Evolutionary conservation across 1,139 yeast genomes (phyloP).

Genomic region (Scheffersomyces insectosa): DNA sequence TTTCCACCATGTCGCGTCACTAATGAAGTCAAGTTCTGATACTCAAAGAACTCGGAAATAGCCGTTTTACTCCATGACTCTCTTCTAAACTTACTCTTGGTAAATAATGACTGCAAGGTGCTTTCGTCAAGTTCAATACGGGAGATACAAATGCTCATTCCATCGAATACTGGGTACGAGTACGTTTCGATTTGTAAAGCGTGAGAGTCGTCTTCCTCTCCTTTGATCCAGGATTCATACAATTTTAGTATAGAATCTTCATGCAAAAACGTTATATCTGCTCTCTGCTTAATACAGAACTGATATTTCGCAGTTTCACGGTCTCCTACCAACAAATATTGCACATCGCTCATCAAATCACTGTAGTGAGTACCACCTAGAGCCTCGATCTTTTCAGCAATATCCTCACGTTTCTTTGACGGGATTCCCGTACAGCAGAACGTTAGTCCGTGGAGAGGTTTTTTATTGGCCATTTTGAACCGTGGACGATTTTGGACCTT

Average conservation of each 20-base stretch:
- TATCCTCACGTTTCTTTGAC: constrained; percentile 26
- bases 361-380: constrained; percentile 66
- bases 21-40: constrained; percentile 25
- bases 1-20: constrained; percentile 59
- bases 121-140: constrained; percentile 37
- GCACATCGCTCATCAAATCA: constrained; percentile 69
- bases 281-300: constrained; percentile 59
- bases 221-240: constrained; percentile 55
- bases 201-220: constrained; percentile 35
- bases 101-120: constrained; percentile 9
- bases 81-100: constrained; percentile 11
- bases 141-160: constrained; percentile 52
- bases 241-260: constrained; percentile 47
- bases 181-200: constrained; percentile 20
- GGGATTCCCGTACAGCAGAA: constrained; percentile 49
- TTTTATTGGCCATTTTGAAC: constrained; percentile 6
- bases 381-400: constrained; percentile 42
- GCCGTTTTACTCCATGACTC: constrained; percentile 8
- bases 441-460: constrained; percentile 35
- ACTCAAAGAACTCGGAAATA: constrained; percentile 24
- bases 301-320: constrained; percentile 66
- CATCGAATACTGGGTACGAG: constrained; percentile 47
- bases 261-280: constrained; percentile 58
- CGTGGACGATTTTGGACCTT: too few relatives aligned
- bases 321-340: constrained; percentile 67